Evolutionary conservation across 345 rosid species (phyloP).

Genomic region (Toxicodendron radicans): DNA sequence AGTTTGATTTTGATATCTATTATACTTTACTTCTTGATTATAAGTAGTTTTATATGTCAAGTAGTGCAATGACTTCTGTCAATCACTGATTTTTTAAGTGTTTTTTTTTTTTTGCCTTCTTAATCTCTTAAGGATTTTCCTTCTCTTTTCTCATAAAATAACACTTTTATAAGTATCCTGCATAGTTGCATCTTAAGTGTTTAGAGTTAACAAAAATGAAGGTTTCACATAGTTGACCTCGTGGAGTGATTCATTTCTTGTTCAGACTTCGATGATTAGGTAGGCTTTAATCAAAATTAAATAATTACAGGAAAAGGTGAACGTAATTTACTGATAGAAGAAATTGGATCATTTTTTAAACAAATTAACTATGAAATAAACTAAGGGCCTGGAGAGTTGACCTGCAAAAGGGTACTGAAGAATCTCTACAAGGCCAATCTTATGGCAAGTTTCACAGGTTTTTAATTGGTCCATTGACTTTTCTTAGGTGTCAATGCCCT

Average conservation of each 20-base stretch:
- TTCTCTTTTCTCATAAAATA: neutral
- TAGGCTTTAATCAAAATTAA: too few relatives aligned
- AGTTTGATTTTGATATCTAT: neutral
- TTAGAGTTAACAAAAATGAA: too few relatives aligned
- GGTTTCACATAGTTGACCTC: neutral
- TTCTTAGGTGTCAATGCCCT: too few relatives aligned
- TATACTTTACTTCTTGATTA: too few relatives aligned
- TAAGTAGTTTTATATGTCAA: too few relatives aligned
- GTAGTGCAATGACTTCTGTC: neutral
- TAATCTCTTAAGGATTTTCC: neutral
- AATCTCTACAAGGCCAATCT: slow-evolving; percentile 6
- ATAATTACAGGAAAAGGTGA: too few relatives aligned
- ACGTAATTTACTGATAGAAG: neutral
- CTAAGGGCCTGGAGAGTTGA: neutral
- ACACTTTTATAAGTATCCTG: neutral
- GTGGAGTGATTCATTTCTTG: neutral
- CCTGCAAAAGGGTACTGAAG: neutral
- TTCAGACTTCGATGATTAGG: too few relatives aligned
- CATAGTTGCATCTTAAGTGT: neutral
- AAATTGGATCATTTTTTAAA: neutral
- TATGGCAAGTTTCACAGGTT: neutral
- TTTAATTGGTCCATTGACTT: neutral
- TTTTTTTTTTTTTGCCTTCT: neutral
- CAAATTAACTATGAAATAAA: neutral
- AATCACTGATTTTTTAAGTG: neutral